Conservation (phyloP, 2,329 filamentous ascomycete species). For the Fusarium falciforme region DNA sequence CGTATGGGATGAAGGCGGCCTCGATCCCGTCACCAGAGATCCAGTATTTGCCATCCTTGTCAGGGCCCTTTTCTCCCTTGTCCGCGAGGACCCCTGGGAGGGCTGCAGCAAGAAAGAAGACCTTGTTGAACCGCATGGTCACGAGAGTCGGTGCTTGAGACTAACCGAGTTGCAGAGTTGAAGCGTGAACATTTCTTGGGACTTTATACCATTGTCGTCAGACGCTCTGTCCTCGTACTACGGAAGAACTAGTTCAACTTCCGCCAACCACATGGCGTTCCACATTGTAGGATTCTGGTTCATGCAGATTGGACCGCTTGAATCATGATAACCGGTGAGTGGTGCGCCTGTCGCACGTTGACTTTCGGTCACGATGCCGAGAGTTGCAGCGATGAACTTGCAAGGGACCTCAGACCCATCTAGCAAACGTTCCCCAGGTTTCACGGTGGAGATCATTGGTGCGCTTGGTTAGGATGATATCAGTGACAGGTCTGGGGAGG, state of each 20-base stretch:
- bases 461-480: constrained; percentile 29
- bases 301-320: constrained; percentile 16
- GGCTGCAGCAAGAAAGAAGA: constrained; percentile 23
- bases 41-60: constrained; percentile 76
- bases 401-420: constrained; percentile 15
- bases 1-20: constrained; percentile 79
- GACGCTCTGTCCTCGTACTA: neutral
- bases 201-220: constrained; percentile 25
- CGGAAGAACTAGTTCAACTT: constrained; percentile 4
- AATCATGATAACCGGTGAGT: constrained; percentile 23
- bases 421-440: constrained; percentile 37
- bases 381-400: constrained; percentile 9
- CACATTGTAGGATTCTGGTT: constrained; percentile 1
- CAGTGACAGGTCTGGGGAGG: constrained; percentile 6
- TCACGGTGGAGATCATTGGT: constrained; percentile 17
- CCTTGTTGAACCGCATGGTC: constrained; percentile 33
- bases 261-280: constrained; percentile 18
- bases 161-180: neutral
- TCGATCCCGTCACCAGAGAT: constrained; percentile 74
- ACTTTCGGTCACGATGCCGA: constrained; percentile 11
- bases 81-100: constrained; percentile 26
- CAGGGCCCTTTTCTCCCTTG: constrained; percentile 51
- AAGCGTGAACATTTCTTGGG: neutral
- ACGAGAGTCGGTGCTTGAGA: neutral
- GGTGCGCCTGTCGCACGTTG: constrained; percentile 25